phyloP scores from a whole-genome alignment of 2,329 filamentous ascomycete species.

The Aspergillus japonicus region DNA sequence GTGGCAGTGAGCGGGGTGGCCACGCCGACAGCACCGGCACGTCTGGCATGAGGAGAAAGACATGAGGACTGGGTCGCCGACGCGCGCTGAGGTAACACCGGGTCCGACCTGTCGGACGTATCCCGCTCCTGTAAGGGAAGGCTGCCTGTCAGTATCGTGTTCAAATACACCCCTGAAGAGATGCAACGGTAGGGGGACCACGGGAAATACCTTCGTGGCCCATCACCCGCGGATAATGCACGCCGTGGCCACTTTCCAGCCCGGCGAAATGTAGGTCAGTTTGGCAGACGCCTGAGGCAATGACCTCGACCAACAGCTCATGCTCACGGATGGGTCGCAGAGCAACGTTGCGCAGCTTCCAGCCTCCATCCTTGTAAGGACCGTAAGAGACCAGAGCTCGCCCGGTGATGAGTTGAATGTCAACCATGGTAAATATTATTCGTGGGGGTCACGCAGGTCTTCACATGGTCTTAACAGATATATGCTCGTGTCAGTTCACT shows the following conservation, averaged over 20 bases:
- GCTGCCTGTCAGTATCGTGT: background rate
- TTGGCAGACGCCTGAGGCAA: constrained; percentile 57
- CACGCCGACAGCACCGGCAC: constrained; percentile 51
- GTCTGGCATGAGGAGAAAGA: constrained; percentile 49
- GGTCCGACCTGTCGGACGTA: constrained; percentile 49
- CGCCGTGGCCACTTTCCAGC: constrained; percentile 33
- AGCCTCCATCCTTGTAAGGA: constrained; percentile 14
- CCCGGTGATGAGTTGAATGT: background rate
- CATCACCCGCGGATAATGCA: constrained; percentile 49
- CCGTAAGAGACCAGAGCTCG: constrained; percentile 17
- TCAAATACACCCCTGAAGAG: background rate
- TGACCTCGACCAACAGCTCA: constrained; percentile 54
- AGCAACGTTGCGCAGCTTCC: constrained; percentile 16
- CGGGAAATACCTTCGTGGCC: constrained; percentile 52
- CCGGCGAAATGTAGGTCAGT: constrained; percentile 53
- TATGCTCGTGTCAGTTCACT: background rate
- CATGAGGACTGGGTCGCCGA: constrained; percentile 50
- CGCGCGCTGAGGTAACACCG: constrained; percentile 41
- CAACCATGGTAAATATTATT: background rate
- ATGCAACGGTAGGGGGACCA: background rate
- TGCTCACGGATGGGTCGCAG: constrained; percentile 31
- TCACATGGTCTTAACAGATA: background rate
- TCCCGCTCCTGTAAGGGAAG: constrained; percentile 33
- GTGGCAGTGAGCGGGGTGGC: constrained; percentile 50
- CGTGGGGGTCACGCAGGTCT: background rate